Conservation (phyloP, 208 protist genomes). For the Angomonas ambiguus region DNA sequence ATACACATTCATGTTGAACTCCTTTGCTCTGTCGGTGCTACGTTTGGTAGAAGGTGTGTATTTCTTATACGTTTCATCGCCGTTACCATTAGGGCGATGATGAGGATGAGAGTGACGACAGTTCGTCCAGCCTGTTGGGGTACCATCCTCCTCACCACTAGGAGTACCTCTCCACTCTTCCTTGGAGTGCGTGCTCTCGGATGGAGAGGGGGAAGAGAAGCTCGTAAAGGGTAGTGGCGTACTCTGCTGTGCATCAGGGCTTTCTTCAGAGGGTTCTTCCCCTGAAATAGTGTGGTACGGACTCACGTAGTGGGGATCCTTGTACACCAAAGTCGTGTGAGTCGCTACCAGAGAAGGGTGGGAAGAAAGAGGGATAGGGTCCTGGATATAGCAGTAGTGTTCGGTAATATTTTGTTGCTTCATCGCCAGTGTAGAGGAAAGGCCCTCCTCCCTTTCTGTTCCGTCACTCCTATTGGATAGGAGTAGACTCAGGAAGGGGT, state of each 20-base stretch:
- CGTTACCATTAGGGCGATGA: not conserved
- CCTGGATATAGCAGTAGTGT: not conserved
- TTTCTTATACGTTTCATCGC: not conserved
- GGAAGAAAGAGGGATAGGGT: not conserved
- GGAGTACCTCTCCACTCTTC: not conserved
- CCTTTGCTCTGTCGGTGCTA: not conserved
- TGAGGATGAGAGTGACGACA: not conserved
- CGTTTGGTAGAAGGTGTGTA: too few species aligned
- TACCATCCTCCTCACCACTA: too few species aligned
- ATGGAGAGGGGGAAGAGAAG: too few species aligned
- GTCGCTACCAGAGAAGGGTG: not conserved
- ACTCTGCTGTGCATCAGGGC: not conserved
- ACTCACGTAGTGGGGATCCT: not conserved
- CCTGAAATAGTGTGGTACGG: too few species aligned
- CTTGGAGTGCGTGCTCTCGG: not conserved
- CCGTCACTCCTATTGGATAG: too few species aligned
- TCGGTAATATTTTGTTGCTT: not conserved
- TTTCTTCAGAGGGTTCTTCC: not conserved
- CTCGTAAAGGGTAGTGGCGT: too few species aligned
- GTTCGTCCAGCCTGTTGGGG: too few species aligned
- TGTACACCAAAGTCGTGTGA: not conserved
- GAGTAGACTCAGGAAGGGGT: not conserved
- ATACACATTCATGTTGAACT: not conserved
- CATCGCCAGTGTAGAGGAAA: not conserved
- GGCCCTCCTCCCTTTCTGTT: not conserved